Evolutionary conservation across 2,329 filamentous ascomycete genomes (phyloP).

Genomic region (Chrysoporthe austroafricana): DNA sequence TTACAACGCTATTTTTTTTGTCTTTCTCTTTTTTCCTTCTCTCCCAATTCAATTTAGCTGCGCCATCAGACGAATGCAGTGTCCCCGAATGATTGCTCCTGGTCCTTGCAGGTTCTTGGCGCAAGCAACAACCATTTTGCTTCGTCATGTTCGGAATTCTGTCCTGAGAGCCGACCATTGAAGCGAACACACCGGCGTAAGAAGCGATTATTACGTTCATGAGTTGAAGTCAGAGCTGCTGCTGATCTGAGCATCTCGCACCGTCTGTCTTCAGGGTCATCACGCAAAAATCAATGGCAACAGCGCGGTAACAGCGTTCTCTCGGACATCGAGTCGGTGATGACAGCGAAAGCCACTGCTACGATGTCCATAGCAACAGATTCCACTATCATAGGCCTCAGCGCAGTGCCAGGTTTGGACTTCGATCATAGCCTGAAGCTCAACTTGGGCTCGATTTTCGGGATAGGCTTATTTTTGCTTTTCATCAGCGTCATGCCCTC

Average conservation of each 20-base stretch:
- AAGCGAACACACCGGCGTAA: not conserved
- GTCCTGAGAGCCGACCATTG: not conserved
- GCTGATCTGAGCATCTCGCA: not conserved
- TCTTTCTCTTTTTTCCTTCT: too few species aligned
- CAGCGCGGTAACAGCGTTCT: not conserved
- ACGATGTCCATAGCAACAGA: not conserved
- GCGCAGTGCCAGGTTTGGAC: not conserved
- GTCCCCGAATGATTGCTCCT: not conserved
- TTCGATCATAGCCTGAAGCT: too few species aligned
- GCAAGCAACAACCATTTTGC: slow-evolving; percentile 7
- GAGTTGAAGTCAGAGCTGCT: not conserved
- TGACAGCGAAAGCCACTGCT: not conserved
- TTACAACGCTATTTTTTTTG: not conserved
- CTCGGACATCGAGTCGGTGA: not conserved
- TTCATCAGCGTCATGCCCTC: not conserved
- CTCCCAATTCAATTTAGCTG: not conserved
- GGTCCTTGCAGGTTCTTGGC: slow-evolving; percentile 8
- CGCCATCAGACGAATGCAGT: not conserved
- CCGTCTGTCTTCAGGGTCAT: too few species aligned
- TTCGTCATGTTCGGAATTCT: not conserved
- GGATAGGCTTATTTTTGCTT: not conserved
- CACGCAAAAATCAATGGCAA: too few species aligned
- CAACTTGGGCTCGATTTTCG: not conserved
- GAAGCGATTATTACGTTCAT: not conserved
- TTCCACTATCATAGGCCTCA: not conserved